Conservation (phyloP, 1,284 basidiomycete species). For the Fomes fomentarius region DNA sequence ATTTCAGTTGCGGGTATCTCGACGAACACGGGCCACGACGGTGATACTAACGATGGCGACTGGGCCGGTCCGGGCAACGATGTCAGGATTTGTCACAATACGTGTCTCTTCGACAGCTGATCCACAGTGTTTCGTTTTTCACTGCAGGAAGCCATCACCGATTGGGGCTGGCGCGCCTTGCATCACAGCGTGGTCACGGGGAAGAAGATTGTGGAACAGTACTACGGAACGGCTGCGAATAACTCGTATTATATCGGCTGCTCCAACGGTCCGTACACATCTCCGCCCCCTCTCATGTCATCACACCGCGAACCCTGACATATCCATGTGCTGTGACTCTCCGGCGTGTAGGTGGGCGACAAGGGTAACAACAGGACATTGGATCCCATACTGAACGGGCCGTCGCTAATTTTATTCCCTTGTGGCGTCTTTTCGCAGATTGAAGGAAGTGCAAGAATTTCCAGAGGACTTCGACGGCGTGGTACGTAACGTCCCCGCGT, state of each 20-base stretch:
- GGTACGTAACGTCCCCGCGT: slow-evolving; percentile 21
- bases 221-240: slow-evolving; percentile 26
- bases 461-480: slow-evolving; percentile 36
- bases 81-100: slow-evolving; percentile 15
- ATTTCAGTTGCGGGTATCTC: slow-evolving; percentile 32
- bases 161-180: slow-evolving; percentile 34
- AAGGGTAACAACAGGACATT: slow-evolving; percentile 25
- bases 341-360: slow-evolving; percentile 26
- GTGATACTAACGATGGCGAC: slow-evolving; percentile 19
- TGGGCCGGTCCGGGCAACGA: slow-evolving; percentile 35
- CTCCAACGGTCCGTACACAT: slow-evolving; percentile 29
- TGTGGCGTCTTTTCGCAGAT: slow-evolving; percentile 9
- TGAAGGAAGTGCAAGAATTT: slow-evolving; percentile 32
- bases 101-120: no score
- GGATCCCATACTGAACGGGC: neutral
- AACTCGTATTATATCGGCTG: slow-evolving; percentile 37
- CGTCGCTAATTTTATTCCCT: neutral
- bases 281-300: neutral
- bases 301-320: neutral
- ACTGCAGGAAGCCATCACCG: slow-evolving; percentile 32
- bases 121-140: neutral
- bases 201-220: slow-evolving; percentile 30
- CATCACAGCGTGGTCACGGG: slow-evolving; percentile 32
- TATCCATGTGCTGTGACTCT: neutral
- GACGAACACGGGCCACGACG: slow-evolving; percentile 32